Conservation (phyloP, 352 stramenopile genomes). For the Globisporangium cederbergense region DNA sequence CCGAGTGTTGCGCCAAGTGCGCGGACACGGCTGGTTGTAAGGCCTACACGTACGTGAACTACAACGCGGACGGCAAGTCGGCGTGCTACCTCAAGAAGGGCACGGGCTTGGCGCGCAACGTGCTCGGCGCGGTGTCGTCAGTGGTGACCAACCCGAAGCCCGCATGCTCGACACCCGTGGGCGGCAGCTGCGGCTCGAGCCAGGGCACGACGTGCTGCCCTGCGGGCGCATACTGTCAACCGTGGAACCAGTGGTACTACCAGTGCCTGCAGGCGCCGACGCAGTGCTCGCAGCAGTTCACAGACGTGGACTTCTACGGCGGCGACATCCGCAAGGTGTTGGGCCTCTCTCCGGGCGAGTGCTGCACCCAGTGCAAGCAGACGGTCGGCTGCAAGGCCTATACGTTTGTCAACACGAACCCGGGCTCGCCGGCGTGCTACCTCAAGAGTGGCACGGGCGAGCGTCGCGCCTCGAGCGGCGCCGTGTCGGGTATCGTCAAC, state of each 20-base stretch:
- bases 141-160: constrained; percentile 9
- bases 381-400: constrained; percentile 44
- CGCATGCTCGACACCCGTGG: not conserved
- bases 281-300: constrained; percentile 36
- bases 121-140: constrained; percentile 2
- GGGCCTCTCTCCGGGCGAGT: constrained; percentile 27
- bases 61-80: constrained; percentile 12
- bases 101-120: not conserved
- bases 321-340: constrained; percentile 39
- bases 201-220: constrained; percentile 25
- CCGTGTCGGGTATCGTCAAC: constrained; percentile 4
- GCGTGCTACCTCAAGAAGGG: constrained; percentile 19
- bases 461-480: not conserved
- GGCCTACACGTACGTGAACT: constrained; percentile 34
- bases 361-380: constrained; percentile 36
- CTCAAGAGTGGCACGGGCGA: constrained; percentile 19
- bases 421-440: constrained; percentile 21
- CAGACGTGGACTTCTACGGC: constrained; percentile 45
- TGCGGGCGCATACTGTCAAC: constrained; percentile 36
- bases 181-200: constrained; percentile 8
- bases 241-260: constrained; percentile 32
- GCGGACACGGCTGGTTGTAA: constrained; percentile 21
- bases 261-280: constrained; percentile 34
- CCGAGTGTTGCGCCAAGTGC: constrained; percentile 15
- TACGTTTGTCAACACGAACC: constrained; percentile 31